Evolutionary conservation across 495 filamentous ascomycete species (phyloP).

Genomic region (Zalerion maritima): DNA sequence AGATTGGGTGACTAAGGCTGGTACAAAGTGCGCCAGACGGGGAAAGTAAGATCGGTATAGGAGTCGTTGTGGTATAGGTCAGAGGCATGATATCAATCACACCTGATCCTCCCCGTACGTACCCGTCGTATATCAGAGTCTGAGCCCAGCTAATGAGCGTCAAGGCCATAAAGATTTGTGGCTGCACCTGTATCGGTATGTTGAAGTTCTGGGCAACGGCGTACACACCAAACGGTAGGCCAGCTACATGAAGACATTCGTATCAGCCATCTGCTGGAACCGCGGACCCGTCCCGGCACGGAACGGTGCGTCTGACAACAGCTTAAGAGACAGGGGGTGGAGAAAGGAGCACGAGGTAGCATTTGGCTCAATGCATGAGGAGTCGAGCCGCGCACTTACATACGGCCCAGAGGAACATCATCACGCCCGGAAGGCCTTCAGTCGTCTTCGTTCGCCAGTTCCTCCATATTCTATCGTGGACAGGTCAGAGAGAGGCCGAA

Average conservation of each 20-base stretch:
- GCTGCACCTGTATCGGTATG: constrained; percentile 58
- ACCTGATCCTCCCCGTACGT: constrained; percentile 10
- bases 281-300: too few species aligned
- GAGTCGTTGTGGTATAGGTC: too few species aligned
- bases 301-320: too few species aligned
- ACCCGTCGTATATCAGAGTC: constrained; percentile 48
- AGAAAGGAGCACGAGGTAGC: constrained; percentile 1
- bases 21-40: too few species aligned
- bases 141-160: constrained; percentile 55
- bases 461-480: constrained; percentile 39
- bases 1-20: too few species aligned
- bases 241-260: too few species aligned
- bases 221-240: constrained; percentile 30
- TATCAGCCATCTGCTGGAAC: too few species aligned
- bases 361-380: too few species aligned
- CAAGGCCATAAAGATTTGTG: constrained; percentile 51
- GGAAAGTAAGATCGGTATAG: too few species aligned
- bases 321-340: constrained; percentile 1
- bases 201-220: constrained; percentile 49
- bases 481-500: constrained; percentile 5
- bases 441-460: constrained; percentile 58
- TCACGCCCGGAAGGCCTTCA: constrained; percentile 52
- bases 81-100: too few species aligned
- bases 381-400: constrained; percentile 26
- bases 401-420: constrained; percentile 64